Evolutionary conservation across 306 rosid species (phyloP).

Genomic region (Sphenostylis stenocarpa): DNA sequence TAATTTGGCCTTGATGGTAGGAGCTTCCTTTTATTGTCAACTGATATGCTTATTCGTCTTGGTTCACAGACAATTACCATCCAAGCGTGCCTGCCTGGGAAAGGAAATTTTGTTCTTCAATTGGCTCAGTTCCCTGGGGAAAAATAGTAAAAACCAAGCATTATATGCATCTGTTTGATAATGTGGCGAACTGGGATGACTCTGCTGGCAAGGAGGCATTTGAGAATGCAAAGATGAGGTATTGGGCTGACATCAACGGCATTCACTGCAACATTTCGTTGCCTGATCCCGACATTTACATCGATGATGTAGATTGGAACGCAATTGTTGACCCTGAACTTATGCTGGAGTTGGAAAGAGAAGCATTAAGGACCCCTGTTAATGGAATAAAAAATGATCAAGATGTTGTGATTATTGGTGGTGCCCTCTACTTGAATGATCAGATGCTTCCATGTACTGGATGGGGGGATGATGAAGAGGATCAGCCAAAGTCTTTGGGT

Average conservation of each 20-base stretch:
- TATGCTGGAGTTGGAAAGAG: conserved; percentile 57
- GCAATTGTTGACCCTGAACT: conserved; percentile 59
- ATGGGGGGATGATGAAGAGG: conserved; percentile 42
- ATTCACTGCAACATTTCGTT: conserved; percentile 42
- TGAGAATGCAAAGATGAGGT: conserved; percentile 69
- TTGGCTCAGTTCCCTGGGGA: conserved; percentile 72
- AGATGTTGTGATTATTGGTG: conserved; percentile 38
- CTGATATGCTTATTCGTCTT: conserved; percentile 12
- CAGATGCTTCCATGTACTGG: conserved; percentile 43
- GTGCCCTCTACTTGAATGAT: conserved; percentile 45
- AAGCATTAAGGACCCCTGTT: conserved; percentile 19
- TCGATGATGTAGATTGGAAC: conserved; percentile 72
- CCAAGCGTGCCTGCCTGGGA: conserved; percentile 73
- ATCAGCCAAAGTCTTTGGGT: conserved; percentile 32
- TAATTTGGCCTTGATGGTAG: conserved; percentile 8
- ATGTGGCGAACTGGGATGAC: conserved; percentile 72
- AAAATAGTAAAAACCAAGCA: conserved; percentile 61
- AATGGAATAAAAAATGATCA: conserved; percentile 19
- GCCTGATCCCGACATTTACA: conserved; percentile 73
- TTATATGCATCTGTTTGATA: conserved; percentile 49
- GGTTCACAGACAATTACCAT: conserved; percentile 47
- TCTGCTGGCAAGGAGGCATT: conserved; percentile 83
- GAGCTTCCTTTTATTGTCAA: conserved; percentile 21
- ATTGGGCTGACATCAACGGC: conserved; percentile 60
- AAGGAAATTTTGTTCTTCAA: conserved; percentile 55